Percentiles rank a stretch among this genome's conserved stretches.
phyloP scores from a whole-genome alignment of 345 rosid genomes.

The Aquilaria sinensis region DNA sequence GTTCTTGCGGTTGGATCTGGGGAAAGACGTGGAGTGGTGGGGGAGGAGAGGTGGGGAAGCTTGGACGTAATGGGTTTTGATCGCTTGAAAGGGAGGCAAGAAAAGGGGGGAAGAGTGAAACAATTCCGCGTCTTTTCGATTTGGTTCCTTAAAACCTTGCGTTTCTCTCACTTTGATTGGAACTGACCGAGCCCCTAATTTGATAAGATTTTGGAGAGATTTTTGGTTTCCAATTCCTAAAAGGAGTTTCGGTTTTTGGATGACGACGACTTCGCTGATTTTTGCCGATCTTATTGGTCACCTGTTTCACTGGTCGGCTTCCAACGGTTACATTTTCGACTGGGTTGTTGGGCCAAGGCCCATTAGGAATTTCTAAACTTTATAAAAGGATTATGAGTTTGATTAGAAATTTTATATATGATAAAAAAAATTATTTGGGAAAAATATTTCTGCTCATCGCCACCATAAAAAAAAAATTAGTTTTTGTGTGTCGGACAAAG shows the following conservation, averaged over 20 bases:
- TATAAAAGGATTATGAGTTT: no score
- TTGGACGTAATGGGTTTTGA: slow-evolving; percentile 8
- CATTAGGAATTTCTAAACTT: no score
- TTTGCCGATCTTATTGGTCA: no score
- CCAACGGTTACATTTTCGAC: no score
- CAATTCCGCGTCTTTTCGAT: background rate
- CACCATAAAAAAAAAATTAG: no score
- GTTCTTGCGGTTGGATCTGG: background rate
- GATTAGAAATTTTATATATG: no score
- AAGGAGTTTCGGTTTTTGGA: background rate
- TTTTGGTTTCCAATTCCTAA: background rate
- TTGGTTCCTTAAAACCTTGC: background rate
- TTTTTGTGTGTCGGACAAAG: no score
- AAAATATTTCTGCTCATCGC: no score
- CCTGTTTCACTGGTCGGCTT: no score
- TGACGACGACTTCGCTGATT: background rate
- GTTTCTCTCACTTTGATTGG: background rate
- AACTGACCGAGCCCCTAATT: background rate
- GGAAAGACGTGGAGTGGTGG: slow-evolving; percentile 2
- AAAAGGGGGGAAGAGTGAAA: background rate
- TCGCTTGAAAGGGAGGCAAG: slow-evolving; percentile 18
- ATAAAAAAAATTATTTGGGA: no score
- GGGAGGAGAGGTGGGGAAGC: background rate
- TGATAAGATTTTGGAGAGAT: background rate
- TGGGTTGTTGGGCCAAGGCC: no score